phyloP scores from a whole-genome alignment of 768 basidiomycete genomes.

The Suillus bovinus region DNA sequence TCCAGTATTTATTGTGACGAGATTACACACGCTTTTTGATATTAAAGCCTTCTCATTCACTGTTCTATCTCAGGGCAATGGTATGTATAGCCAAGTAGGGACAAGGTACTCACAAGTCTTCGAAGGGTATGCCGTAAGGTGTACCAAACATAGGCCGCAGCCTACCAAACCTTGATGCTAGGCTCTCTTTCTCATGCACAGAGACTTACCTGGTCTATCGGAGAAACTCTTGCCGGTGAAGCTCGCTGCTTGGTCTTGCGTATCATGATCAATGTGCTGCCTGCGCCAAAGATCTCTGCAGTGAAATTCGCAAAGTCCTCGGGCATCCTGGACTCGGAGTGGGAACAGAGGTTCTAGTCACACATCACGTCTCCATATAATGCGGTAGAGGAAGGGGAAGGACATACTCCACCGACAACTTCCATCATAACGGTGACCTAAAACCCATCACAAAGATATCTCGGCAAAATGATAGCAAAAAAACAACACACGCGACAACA shows the following conservation, averaged over 20 bases:
- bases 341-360: not conserved
- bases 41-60: not conserved
- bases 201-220: not conserved
- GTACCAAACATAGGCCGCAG: not conserved
- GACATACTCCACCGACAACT: not conserved
- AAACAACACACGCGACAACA: not conserved
- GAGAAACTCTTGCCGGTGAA: not conserved
- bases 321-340: not conserved
- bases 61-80: not conserved
- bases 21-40: constrained; percentile 2
- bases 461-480: no score
- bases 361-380: not conserved
- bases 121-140: not conserved
- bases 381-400: not conserved
- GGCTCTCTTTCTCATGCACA: not conserved
- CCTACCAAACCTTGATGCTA: not conserved
- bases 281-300: not conserved
- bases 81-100: constrained; percentile 1
- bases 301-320: not conserved
- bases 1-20: not conserved
- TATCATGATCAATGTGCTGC: not conserved
- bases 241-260: not conserved
- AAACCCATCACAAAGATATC: not conserved
- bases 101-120: not conserved
- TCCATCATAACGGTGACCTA: not conserved